Evolutionary conservation across 768 basidiomycete genomes (phyloP), one percentile per base, ranked within the genome.

Genomic region (Hortiboletus flavorubellus): DNA sequence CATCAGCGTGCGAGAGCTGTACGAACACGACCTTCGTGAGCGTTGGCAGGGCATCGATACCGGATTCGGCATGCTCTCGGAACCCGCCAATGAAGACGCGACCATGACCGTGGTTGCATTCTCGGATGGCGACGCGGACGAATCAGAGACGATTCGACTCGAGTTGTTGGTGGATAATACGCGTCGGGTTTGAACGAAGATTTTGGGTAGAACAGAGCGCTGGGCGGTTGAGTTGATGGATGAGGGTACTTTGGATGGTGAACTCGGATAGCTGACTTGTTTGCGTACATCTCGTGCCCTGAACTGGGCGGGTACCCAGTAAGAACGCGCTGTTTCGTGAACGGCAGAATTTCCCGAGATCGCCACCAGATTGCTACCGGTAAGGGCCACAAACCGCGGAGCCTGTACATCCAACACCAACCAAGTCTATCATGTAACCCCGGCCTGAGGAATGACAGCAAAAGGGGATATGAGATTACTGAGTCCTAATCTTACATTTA

Each of bases 1-100:
- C 33, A 49, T 60, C n/a, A 44, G 47, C 12, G 14, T 61, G 23
- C 54, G 59, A 18, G 52, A 44, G n/a, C 11, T 54, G 29, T 49
- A 46, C 4, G 41, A 45, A 3, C 45, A 31, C 4, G 46, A 39
- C 4, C 4, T 21, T 4, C 29, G 8, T 18, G 14, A 8, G 0
- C 21, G 23, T 10, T 23, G 12, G 2, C 54, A 23, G 14, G 54
- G 45, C 1, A 35, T 53, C 1, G 59, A 61, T 23, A 44, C 59
- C 6, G 58, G 58, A 16, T 56, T 53, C 9, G 59, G 54, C 0
- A 33, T 47, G 3, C 2, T 15, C 5, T 51, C 49, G 3, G 54
- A 23, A n/a, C 38, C 43, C 7, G 14, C 18, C 4, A 2, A 8
- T 8, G 37, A 5, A 41, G 37, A 39, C 12, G 23, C 16, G 8